Percentiles rank a stretch among this genome's conserved stretches.
Conservation (phyloP, 2,329 filamentous ascomycete genomes). For the Colletotrichum salicis region DNA sequence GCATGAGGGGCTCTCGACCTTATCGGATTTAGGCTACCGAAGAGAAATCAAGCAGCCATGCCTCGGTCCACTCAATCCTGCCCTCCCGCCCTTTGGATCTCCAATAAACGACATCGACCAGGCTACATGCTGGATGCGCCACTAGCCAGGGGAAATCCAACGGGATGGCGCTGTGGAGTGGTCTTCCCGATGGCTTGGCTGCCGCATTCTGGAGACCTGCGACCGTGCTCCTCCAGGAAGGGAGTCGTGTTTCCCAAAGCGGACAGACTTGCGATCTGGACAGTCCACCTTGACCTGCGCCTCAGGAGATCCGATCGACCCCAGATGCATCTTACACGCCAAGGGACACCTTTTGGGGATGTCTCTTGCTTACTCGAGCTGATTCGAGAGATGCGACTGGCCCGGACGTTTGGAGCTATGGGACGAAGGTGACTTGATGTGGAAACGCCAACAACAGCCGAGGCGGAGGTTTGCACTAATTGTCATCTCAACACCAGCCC, state of each 20-base stretch:
- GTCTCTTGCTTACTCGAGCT: not conserved
- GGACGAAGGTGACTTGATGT: slow-evolving; percentile 2
- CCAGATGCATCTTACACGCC: slow-evolving; percentile 22
- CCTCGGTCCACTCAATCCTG: not conserved
- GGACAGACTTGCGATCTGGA: slow-evolving; percentile 35
- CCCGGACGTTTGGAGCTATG: slow-evolving; percentile 2
- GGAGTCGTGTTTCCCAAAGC: slow-evolving; percentile 30
- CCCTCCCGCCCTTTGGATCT: slow-evolving; percentile 5
- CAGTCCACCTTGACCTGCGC: slow-evolving; percentile 14
- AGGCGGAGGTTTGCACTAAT: slow-evolving; percentile 15
- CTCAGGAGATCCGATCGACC: slow-evolving; percentile 12
- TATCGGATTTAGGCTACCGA: slow-evolving; percentile 20
- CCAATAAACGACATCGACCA: slow-evolving; percentile 27
- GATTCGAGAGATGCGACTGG: slow-evolving; percentile 26
- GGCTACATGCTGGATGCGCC: not conserved
- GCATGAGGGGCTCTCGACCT: slow-evolving; percentile 1
- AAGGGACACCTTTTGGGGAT: slow-evolving; percentile 11
- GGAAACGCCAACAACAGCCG: slow-evolving; percentile 12
- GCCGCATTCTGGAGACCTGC: slow-evolving; percentile 12
- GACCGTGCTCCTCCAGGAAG: slow-evolving; percentile 28
- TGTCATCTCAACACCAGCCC: slow-evolving; percentile 20
- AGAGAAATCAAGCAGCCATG: slow-evolving; percentile 2
- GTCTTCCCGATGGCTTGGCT: slow-evolving; percentile 24
- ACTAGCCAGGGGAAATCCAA: not conserved
- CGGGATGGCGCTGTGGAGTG: not conserved